Conservation (phyloP, 2,329 filamentous ascomycete species). For the Pezicula carpinea region DNA sequence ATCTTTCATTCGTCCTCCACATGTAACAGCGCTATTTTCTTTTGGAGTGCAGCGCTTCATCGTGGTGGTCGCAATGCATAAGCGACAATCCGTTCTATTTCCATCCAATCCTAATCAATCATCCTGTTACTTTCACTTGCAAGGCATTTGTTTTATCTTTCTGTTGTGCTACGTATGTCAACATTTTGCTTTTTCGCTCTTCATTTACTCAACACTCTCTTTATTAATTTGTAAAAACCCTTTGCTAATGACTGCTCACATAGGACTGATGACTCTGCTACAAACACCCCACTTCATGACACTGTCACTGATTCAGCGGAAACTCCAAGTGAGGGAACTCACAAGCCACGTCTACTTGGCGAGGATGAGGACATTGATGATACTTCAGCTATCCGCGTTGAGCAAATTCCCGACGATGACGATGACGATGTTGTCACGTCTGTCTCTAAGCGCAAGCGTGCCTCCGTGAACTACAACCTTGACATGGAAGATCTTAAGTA, state of each 20-base stretch:
- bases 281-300: constrained; percentile 11
- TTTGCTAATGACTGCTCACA: constrained; percentile 2
- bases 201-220: not conserved
- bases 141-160: no score
- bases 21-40: constrained; percentile 11
- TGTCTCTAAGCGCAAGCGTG: constrained; percentile 53
- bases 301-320: constrained; percentile 6
- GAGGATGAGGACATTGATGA: constrained; percentile 10
- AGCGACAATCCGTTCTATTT: constrained; percentile 14
- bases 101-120: constrained; percentile 7
- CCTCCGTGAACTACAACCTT: constrained; percentile 43
- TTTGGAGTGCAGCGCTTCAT: constrained; percentile 6
- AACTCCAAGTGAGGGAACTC: not conserved
- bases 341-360: not conserved
- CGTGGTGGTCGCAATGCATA: constrained; percentile 15
- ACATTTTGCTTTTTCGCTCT: not conserved
- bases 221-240: not conserved
- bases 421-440: constrained; percentile 32
- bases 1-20: constrained; percentile 6
- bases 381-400: constrained; percentile 15
- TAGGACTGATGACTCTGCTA: constrained; percentile 13
- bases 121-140: not conserved
- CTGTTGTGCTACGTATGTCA: not conserved
- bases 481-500: constrained; percentile 38
- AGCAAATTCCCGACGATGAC: constrained; percentile 20